Evolutionary conservation across 1,284 basidiomycete species (phyloP).

Genomic region (Neolentinus lepideus): DNA sequence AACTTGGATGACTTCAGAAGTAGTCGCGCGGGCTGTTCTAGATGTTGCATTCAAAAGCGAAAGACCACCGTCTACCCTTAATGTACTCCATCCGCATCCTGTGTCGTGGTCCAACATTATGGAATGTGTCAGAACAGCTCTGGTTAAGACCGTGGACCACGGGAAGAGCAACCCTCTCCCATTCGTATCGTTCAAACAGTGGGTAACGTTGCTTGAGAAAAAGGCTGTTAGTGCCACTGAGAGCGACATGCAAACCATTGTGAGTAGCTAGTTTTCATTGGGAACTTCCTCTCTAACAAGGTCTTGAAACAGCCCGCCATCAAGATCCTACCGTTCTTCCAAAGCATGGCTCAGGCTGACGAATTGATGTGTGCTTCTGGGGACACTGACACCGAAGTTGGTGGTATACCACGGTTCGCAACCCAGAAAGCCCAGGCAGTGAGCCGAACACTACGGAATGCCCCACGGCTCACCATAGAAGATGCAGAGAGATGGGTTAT

Average conservation of each 20-base stretch:
- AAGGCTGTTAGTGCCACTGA: constrained; percentile 9
- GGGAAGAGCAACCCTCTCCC: neutral
- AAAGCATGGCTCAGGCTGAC: neutral
- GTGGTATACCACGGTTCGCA: neutral
- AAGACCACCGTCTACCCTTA: constrained; percentile 5
- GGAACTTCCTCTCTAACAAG: neutral
- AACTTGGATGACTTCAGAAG: neutral
- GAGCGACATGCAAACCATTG: neutral
- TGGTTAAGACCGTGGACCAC: neutral
- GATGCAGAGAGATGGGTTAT: neutral
- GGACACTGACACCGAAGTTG: neutral
- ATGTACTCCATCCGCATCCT: constrained; percentile 2
- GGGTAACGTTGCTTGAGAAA: neutral
- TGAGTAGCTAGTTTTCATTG: neutral
- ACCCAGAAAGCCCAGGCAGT: neutral
- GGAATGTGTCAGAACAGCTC: neutral
- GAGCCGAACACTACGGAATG: neutral
- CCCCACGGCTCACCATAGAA: neutral
- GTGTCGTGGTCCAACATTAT: neutral
- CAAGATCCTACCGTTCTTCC: neutral
- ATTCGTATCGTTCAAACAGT: neutral
- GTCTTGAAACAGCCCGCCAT: neutral
- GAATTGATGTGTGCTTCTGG: neutral
- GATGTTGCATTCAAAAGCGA: constrained; percentile 10
- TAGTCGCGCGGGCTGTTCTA: constrained; percentile 1